phyloP scores from a whole-genome alignment of 225 moss, liverwort and hornwort species.

The Straminergon stramineum region DNA sequence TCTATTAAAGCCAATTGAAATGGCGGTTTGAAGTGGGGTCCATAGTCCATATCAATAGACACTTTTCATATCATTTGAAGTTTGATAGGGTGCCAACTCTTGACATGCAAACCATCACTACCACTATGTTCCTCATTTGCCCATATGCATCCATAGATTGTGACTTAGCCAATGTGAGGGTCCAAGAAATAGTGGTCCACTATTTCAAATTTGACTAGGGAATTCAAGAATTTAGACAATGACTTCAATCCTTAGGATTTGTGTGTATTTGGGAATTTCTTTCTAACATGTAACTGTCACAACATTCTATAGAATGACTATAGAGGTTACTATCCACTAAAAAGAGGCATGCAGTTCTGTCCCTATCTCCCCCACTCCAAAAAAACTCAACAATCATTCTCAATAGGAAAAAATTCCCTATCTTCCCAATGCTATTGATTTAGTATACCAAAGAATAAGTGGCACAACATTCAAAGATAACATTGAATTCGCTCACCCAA shows the following conservation, averaged over 20 bases:
- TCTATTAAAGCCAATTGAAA: background rate
- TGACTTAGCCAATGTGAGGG: background rate
- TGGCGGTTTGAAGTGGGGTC: background rate
- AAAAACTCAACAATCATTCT: too few relatives aligned
- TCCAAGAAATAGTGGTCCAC: rapidly evolving
- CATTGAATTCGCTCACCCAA: too few relatives aligned
- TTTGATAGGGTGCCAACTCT: background rate
- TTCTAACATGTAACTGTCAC: background rate
- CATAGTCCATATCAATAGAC: background rate
- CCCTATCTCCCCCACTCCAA: too few relatives aligned
- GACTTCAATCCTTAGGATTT: background rate
- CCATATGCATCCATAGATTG: rapidly evolving
- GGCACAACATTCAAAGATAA: too few relatives aligned
- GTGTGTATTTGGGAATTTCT: rapidly evolving
- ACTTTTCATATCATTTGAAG: background rate
- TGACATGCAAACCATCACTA: too few relatives aligned
- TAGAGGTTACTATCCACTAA: background rate
- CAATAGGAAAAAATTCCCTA: too few relatives aligned
- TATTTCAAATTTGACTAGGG: background rate
- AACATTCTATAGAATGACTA: background rate
- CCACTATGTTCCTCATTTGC: background rate
- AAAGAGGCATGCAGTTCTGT: too few relatives aligned
- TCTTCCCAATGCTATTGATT: too few relatives aligned
- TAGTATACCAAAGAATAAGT: too few relatives aligned
- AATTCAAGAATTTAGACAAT: background rate